Conservation (phyloP, 768 basidiomycete species). For the Leccinum barrowsii region DNA sequence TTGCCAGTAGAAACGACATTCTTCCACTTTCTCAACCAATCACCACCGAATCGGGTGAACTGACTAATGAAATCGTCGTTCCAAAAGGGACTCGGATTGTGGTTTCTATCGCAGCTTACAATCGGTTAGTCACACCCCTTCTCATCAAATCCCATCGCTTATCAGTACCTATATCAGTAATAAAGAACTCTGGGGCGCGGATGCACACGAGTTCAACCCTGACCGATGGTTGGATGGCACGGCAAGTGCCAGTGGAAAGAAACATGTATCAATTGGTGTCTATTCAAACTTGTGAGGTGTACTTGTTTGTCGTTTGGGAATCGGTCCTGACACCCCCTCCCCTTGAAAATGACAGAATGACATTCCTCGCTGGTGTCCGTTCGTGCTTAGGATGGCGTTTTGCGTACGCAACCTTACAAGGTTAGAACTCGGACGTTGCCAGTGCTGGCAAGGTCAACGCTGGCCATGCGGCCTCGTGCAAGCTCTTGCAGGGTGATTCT, state of each 20-base stretch:
- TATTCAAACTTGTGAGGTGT: conserved; percentile 28
- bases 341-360: conserved; percentile 24
- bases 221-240: conserved; percentile 25
- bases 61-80: conserved; percentile 42
- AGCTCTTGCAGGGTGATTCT: too few relatives aligned
- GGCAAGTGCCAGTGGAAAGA: conserved; percentile 18
- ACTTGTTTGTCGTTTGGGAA: neutral
- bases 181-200: conserved; percentile 30
- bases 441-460: too few relatives aligned
- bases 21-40: conserved; percentile 58
- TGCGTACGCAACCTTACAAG: neutral
- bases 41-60: conserved; percentile 41
- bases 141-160: neutral
- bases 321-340: neutral
- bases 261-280: conserved; percentile 23
- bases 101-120: conserved; percentile 51
- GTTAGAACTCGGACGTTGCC: too few relatives aligned
- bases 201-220: conserved; percentile 32
- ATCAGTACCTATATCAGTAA: conserved; percentile 12
- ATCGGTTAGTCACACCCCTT: conserved; percentile 36
- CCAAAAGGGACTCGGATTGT: conserved; percentile 51
- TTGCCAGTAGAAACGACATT: conserved; percentile 50
- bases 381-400: conserved; percentile 23
- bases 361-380: conserved; percentile 24
- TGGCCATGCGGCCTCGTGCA: too few relatives aligned